Evolutionary conservation across 2,329 filamentous ascomycete genomes (phyloP), one percentile per base, ranked within the genome.

Genomic region (Aspergillus bombycis): DNA sequence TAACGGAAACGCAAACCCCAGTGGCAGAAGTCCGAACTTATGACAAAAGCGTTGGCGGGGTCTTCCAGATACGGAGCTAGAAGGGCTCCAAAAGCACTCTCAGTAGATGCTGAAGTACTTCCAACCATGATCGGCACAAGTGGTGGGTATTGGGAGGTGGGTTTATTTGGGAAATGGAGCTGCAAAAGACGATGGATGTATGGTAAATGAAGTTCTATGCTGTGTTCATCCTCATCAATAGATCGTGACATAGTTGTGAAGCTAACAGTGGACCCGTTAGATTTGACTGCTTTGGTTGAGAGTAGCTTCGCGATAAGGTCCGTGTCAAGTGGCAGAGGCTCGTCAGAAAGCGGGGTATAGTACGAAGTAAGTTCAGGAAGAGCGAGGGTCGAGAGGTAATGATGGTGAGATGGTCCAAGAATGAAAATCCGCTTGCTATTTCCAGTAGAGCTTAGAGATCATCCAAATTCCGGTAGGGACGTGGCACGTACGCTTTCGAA

Each of bases 1-100:
- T 98, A 99, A 61, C 85, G 82, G 77, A 97, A 99, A 56, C 92
- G 85, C 0, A 83, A 71, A 12, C 95, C 95, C 95, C 95, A 99
- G 78, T 99, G 95, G 68, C 94, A 97, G 77, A 99, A 99, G 77
- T 99, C 95, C 1, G 93, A 97, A 76, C 91, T 95, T 67, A 98
- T 86, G 65, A 99, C 86, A 75, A 98, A 97, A 1, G 90, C 88
- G 65, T 92, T 96, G 19, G 68, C 69, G 0, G 89, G 86, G 69
- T 97, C 91, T 38, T 84, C 82, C 8, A 99, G 80, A 75, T 95
- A 96, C 0, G 91, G 89, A 1, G 91, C 87, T 9, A 99, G 82
- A n/a, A 93, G 75, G 30, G 81, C 72, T 2, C 93, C 95, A 62
- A 91, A 87, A 1, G 77, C 80, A 57, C 86, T 86, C 78, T 98